Percentiles rank a stretch among this genome's conserved stretches.
phyloP scores from a whole-genome alignment of 352 stramenopile species.

The Globisporangium cystogenes region DNA sequence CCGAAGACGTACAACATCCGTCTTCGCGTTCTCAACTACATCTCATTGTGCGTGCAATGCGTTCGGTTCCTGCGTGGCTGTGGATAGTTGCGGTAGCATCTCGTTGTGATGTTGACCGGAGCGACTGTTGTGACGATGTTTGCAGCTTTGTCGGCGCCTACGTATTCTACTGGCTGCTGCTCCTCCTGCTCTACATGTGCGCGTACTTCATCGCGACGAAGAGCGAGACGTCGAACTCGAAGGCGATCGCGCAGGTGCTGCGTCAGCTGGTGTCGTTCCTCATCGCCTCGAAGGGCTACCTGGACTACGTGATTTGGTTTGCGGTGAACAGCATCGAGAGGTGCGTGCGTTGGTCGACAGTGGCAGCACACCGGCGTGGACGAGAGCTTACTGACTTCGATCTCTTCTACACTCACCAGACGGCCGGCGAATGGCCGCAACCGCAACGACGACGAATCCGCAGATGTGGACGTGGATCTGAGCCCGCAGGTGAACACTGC shows the following conservation, averaged over 20 bases:
- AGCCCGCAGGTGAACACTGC: slow-evolving; percentile 87
- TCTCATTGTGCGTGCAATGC: slow-evolving; percentile 61
- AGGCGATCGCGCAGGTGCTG: slow-evolving; percentile 63
- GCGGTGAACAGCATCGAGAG: slow-evolving; percentile 86
- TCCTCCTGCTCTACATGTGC: slow-evolving; percentile 87
- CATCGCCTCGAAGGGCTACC: slow-evolving; percentile 77
- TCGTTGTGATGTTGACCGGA: neutral
- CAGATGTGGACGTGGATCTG: slow-evolving; percentile 80
- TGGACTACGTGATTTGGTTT: slow-evolving; percentile 90
- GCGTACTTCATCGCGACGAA: slow-evolving; percentile 85
- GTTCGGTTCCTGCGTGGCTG: neutral
- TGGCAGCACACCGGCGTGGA: neutral
- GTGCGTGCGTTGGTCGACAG: slow-evolving; percentile 10
- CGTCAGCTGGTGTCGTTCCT: slow-evolving; percentile 81
- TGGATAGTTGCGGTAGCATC: neutral
- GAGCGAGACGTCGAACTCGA: slow-evolving; percentile 47
- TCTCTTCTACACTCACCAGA: slow-evolving; percentile 8
- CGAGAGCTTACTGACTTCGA: neutral
- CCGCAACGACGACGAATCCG: slow-evolving; percentile 48
- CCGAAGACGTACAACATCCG: slow-evolving; percentile 89
- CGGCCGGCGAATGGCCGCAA: slow-evolving; percentile 31
- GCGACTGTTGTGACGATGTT: neutral
- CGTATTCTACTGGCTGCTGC: slow-evolving; percentile 86
- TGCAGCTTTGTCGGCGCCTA: slow-evolving; percentile 78
- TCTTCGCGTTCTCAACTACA: slow-evolving; percentile 86